phyloP scores from a whole-genome alignment of 331 rosid genomes.

The Prunus yedoensis region DNA sequence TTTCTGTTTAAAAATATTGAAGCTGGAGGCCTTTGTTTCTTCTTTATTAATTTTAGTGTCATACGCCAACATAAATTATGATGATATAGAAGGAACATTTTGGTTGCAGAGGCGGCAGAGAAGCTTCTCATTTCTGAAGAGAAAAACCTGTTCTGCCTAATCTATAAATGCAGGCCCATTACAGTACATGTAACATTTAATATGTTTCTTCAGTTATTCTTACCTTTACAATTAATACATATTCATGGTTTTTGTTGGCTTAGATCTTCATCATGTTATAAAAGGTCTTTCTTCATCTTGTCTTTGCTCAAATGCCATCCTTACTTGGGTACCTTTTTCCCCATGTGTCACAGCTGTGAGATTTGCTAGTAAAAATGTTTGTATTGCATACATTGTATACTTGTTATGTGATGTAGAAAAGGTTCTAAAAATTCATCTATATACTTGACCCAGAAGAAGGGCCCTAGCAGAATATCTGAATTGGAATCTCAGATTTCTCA shows the following conservation, averaged over 20 bases:
- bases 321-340: neutral
- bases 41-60: neutral
- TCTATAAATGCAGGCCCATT: neutral
- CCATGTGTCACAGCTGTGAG: neutral
- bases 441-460: conserved; percentile 58
- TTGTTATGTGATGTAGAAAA: neutral
- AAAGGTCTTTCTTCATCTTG: neutral
- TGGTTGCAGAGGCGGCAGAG: neutral
- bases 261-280: neutral
- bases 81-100: neutral
- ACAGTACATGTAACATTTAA: neutral
- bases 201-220: neutral
- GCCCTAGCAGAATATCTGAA: conserved; percentile 79
- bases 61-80: too few relatives aligned
- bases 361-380: neutral
- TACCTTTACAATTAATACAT: neutral
- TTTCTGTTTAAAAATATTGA: neutral
- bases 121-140: neutral
- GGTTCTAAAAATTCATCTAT: neutral
- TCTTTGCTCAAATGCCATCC: neutral
- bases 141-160: too few relatives aligned
- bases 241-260: neutral
- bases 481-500: conserved; percentile 79
- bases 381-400: neutral
- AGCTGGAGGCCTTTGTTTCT: neutral